These are phyloP conservation scores for Polyporus tsugae DNA, from an alignment of 1,284 basidiomycete species.

Conservation along the genomic window DNA sequence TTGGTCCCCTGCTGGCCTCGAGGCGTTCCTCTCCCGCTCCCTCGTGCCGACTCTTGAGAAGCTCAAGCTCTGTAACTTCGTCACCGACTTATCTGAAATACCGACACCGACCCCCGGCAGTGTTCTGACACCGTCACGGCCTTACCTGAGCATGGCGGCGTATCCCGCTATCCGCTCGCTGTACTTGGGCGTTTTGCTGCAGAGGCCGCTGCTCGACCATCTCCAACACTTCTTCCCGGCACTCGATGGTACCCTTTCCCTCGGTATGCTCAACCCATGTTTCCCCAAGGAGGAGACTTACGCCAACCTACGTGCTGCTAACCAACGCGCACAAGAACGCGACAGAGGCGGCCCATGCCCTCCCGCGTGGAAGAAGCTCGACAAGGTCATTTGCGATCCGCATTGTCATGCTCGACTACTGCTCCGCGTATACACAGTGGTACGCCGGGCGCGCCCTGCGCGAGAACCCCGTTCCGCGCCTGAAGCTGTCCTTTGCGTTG, in stretches of 20 bases:
- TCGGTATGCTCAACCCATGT: background rate
- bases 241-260: background rate
- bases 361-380: background rate
- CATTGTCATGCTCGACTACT: background rate
- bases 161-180: background rate
- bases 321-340: background rate
- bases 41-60: background rate
- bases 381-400: background rate
- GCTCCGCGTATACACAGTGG: background rate
- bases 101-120: background rate
- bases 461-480: background rate
- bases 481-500: background rate
- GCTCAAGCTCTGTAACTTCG: background rate
- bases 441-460: background rate
- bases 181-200: background rate
- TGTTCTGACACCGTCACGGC: background rate
- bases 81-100: background rate
- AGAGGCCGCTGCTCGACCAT: background rate
- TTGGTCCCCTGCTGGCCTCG: background rate
- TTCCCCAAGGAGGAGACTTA: background rate
- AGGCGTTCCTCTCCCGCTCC: background rate
- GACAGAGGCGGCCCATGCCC: background rate
- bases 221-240: background rate
- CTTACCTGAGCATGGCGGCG: background rate
- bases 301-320: background rate